phyloP scores from a whole-genome alignment of 2,329 filamentous ascomycete species.

The Calonectria pseudoturangicola region DNA sequence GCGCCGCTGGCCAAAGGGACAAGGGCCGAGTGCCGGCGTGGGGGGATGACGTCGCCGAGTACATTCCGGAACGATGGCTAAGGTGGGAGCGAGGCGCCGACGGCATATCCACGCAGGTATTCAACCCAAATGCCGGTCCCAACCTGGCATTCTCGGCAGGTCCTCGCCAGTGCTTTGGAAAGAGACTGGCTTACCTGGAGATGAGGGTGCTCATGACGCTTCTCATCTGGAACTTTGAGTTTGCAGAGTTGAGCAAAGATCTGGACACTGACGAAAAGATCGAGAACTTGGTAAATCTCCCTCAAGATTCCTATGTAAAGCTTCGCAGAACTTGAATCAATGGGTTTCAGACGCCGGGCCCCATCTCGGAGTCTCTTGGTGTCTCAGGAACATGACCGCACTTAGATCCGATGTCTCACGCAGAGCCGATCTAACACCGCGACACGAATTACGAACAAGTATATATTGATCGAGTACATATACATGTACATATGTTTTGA shows the following conservation, averaged over 20 bases:
- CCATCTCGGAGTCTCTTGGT: conserved; percentile 6
- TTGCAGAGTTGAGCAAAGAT: conserved; percentile 43
- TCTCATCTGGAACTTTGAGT: conserved; percentile 63
- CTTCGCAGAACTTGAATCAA: conserved; percentile 39
- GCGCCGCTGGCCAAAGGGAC: conserved; percentile 48
- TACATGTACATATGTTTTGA: conserved; percentile 41
- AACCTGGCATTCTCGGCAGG: conserved; percentile 61
- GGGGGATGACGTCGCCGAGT: conserved; percentile 57
- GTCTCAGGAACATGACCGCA: conserved; percentile 12
- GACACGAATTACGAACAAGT: conserved; percentile 26
- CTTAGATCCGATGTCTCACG: conserved; percentile 21
- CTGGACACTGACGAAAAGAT: conserved; percentile 47
- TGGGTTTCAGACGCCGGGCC: neutral
- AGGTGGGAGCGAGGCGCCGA: conserved; percentile 35
- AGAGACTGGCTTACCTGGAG: conserved; percentile 60
- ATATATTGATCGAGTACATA: conserved; percentile 14
- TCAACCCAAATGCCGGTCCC: conserved; percentile 60
- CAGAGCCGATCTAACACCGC: conserved; percentile 19
- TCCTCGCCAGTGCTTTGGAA: conserved; percentile 62
- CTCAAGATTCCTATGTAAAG: conserved; percentile 54
- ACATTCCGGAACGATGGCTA: conserved; percentile 63
- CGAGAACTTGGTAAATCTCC: conserved; percentile 53
- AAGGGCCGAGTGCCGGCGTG: conserved; percentile 55
- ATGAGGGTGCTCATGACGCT: conserved; percentile 60
- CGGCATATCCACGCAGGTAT: conserved; percentile 47